phyloP scores from a whole-genome alignment of 1,284 basidiomycete species.

The Malassezia yamatoensis region DNA sequence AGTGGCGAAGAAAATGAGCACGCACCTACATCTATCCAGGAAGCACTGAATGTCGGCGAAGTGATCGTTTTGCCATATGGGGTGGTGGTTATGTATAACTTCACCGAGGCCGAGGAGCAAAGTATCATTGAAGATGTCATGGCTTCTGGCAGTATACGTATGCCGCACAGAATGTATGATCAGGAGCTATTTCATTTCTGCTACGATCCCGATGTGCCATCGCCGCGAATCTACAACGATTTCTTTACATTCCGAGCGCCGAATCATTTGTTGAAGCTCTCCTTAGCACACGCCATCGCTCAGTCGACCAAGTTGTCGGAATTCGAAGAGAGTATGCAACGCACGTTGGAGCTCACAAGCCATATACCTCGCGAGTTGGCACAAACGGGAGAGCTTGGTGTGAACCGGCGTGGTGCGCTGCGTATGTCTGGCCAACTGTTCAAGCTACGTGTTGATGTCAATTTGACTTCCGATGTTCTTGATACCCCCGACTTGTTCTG shows the following conservation, averaged over 20 bases:
- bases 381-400: constrained; percentile 63
- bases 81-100: constrained; percentile 47
- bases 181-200: constrained; percentile 40
- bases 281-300: constrained; percentile 82
- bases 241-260: constrained; percentile 63
- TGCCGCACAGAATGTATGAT: constrained; percentile 23
- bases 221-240: constrained; percentile 66
- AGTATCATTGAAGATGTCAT: constrained; percentile 42
- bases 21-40: constrained; percentile 35
- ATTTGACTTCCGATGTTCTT: constrained; percentile 83
- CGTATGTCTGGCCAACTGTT: constrained; percentile 78
- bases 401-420: constrained; percentile 72
- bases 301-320: constrained; percentile 84
- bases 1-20: constrained; percentile 38
- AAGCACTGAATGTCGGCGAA: constrained; percentile 43
- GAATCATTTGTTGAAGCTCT: constrained; percentile 63
- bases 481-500: constrained; percentile 87
- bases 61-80: constrained; percentile 45
- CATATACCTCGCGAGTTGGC: constrained; percentile 80
- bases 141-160: constrained; percentile 36
- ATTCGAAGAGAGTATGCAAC: constrained; percentile 72
- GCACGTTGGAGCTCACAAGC: constrained; percentile 66
- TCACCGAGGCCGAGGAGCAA: constrained; percentile 38
- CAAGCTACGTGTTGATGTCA: constrained; percentile 78
- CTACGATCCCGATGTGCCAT: constrained; percentile 71